A percentile compares a stretch with the other conserved stretches of the same genome.
phyloP scores from a whole-genome alignment of 352 stramenopile genomes.

The Phytophthora ohioensis region DNA sequence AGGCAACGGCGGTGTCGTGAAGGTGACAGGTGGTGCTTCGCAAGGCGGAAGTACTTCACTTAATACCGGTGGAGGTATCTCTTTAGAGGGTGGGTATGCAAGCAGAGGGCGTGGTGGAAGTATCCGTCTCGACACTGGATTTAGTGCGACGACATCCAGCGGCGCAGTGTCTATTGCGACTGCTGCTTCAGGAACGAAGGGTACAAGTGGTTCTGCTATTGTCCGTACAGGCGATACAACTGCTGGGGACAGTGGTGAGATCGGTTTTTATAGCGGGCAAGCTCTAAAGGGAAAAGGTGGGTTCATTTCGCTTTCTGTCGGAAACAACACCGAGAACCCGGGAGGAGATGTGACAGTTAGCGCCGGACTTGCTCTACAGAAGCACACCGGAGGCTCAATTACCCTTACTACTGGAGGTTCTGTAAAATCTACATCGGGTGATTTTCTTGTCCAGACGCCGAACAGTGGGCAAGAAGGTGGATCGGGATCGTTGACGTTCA shows the following conservation, averaged over 20 bases:
- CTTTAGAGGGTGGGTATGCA: slow-evolving; percentile 77
- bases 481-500: slow-evolving; percentile 53
- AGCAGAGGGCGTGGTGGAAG: slow-evolving; percentile 64
- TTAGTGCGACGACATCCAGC: slow-evolving; percentile 61
- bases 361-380: slow-evolving; percentile 75
- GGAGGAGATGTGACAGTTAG: slow-evolving; percentile 69
- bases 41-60: slow-evolving; percentile 64
- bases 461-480: slow-evolving; percentile 58
- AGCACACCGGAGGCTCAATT: slow-evolving; percentile 61
- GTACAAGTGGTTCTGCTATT: slow-evolving; percentile 55
- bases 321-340: slow-evolving; percentile 56
- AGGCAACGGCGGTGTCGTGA: slow-evolving; percentile 88
- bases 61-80: slow-evolving; percentile 79
- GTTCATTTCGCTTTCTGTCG: slow-evolving; percentile 62
- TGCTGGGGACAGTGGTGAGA: slow-evolving; percentile 67
- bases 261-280: slow-evolving; percentile 64
- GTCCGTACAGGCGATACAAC: slow-evolving; percentile 70
- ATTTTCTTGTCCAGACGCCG: slow-evolving; percentile 64
- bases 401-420: slow-evolving; percentile 67
- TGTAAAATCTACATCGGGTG: slow-evolving; percentile 61
- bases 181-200: slow-evolving; percentile 65
- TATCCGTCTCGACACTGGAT: slow-evolving; percentile 59
- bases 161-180: slow-evolving; percentile 60
- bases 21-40: slow-evolving; percentile 82
- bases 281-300: slow-evolving; percentile 66